Evolutionary conservation across 345 rosid genomes (phyloP).

Genomic region (Aquilaria sinensis): DNA sequence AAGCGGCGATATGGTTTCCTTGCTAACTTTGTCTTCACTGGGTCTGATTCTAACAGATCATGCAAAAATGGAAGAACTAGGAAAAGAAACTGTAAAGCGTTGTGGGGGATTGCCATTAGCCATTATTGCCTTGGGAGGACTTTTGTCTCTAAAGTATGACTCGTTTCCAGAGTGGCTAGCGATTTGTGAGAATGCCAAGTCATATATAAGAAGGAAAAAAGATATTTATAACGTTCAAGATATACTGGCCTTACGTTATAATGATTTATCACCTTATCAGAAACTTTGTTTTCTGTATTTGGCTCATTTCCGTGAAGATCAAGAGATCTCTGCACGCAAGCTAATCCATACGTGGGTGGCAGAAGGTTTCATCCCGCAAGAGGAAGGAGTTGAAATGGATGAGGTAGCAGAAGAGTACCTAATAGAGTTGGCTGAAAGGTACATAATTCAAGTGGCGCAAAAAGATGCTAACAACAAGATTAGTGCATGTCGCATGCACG

Average conservation of each 20-base stretch:
- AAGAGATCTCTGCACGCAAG: neutral
- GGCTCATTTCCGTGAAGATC: constrained; percentile 22
- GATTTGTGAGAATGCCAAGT: too few relatives aligned
- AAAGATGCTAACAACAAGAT: constrained; percentile 12
- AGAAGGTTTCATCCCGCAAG: constrained; percentile 22
- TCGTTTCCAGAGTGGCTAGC: too few relatives aligned
- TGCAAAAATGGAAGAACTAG: too few relatives aligned
- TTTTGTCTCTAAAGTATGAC: too few relatives aligned
- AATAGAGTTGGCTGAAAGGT: constrained; percentile 17
- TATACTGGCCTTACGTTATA: constrained; percentile 23
- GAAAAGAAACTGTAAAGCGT: too few relatives aligned
- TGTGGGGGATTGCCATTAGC: too few relatives aligned
- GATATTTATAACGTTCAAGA: constrained; percentile 8
- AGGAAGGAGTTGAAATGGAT: constrained; percentile 18
- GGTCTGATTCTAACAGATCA: too few relatives aligned
- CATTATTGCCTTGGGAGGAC: too few relatives aligned
- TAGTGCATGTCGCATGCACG: constrained; percentile 18
- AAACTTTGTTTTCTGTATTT: constrained; percentile 23
- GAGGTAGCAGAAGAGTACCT: constrained; percentile 21
- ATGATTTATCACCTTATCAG: constrained; percentile 15
- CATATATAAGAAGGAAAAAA: too few relatives aligned
- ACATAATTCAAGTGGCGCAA: constrained; percentile 22
- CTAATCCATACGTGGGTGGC: constrained; percentile 21
- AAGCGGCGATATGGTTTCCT: too few relatives aligned
- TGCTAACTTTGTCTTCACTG: too few relatives aligned